Evolutionary conservation across 768 basidiomycete species (phyloP), one percentile per base, ranked within the genome.

Genomic region (Boletus subparvulus): DNA sequence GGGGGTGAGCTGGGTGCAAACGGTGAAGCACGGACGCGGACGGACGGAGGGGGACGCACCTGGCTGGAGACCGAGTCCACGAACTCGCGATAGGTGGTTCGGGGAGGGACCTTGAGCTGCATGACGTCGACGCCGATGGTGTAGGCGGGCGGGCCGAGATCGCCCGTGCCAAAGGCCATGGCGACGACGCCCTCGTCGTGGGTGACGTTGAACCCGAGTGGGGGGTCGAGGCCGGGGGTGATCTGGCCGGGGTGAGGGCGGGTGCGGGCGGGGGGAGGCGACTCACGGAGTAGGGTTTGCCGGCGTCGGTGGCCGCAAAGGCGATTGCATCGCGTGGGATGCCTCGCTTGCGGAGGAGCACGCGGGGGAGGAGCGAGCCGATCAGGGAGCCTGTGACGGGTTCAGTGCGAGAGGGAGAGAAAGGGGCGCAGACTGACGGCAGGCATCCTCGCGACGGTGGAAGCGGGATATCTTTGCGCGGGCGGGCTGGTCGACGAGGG

Each of bases 231-330:
- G 14, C 64, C 70, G 26, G 77, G 74, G 8, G 78, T 74, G 4
- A 74, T 76, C 85, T 86, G 65, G 12, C 35, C 13, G 56, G 50
- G 39, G 47, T 47, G 45, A 64, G 60, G 52, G 45, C 7, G 33
- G 49, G 26, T n/a, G 44, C 44, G n/a, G 37, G 36, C 47, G 39
- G 52, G 40, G 33, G 6, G 37, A 40, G 26, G 16, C 0, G 30
- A 78, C 86, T 67, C 64, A 82, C 91, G 44, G 89, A 77, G 71
- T 86, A 94, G 16, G 92, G 91, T 70, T 94, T 94, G 35, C 87
- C 86, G 28, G 81, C 71, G 50, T 79, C 70, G 1, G 92, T 92
- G 46, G 72, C 65, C 6, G 73, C 75, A 62, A 93, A 84, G 6
- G 71, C 63, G 73, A 88, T 80, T 14, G 73, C 67, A 19, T 73